phyloP scores from a whole-genome alignment of 1,139 yeast genomes.

The Eremothecium coryli region DNA sequence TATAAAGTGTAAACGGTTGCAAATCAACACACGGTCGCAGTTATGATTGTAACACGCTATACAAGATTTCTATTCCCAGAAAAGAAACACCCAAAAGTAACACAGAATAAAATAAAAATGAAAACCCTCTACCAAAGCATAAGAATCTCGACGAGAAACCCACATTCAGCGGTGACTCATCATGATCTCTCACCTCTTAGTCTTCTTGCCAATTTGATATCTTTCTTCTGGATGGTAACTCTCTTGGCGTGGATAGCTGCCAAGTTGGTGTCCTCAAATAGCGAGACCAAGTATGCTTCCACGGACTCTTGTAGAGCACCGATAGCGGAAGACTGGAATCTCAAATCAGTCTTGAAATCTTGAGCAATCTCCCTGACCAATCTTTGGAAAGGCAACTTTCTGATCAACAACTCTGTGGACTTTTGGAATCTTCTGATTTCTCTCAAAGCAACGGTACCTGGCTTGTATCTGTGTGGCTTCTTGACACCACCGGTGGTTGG shows the following conservation, averaged over 20 bases:
- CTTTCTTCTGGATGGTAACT: slow-evolving; percentile 99
- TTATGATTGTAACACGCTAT: too few species aligned
- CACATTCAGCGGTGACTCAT: slow-evolving; percentile 7
- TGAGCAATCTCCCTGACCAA: slow-evolving; percentile 96
- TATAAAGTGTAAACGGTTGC: background rate
- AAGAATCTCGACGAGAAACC: background rate
- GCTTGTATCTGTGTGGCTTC: slow-evolving; percentile 99
- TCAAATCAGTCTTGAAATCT: slow-evolving; percentile 95
- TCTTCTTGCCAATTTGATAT: slow-evolving; percentile 98
- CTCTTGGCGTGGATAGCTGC: slow-evolving; percentile 99
- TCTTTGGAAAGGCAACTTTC: slow-evolving; percentile 99
- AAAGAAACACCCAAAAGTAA: slow-evolving; percentile 1
- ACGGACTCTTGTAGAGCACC: slow-evolving; percentile 99
- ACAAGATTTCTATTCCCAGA: slow-evolving; percentile 4
- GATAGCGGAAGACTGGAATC: slow-evolving; percentile 97
- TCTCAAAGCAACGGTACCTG: slow-evolving; percentile 99
- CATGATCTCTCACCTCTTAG: slow-evolving; percentile 94
- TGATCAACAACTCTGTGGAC: slow-evolving; percentile 91
- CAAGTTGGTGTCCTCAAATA: slow-evolving; percentile 94
- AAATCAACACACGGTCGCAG: too few species aligned
- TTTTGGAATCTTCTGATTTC: slow-evolving; percentile 99
- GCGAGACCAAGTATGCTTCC: slow-evolving; percentile 89
- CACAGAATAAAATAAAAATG: background rate
- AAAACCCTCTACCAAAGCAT: background rate
- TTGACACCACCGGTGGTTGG: slow-evolving; percentile 98